phyloP scores from a whole-genome alignment of 257 asterid genomes.

The Asclepias syriaca region DNA sequence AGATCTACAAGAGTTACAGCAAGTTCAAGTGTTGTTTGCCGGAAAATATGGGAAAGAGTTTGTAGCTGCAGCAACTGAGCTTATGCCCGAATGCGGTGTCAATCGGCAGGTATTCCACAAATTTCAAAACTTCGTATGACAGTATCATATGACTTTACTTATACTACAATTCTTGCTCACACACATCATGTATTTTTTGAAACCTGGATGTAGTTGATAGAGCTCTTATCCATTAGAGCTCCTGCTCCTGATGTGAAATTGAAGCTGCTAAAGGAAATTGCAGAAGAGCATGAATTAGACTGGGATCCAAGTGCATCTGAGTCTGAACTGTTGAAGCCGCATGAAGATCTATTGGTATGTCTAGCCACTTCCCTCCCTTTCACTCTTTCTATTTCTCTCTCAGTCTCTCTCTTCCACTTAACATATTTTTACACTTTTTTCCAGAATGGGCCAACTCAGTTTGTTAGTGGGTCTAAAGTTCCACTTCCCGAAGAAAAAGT shows the following conservation, averaged over 20 bases:
- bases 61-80: conserved; percentile 81
- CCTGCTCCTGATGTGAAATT: conserved; percentile 85
- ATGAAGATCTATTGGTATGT: conserved; percentile 81
- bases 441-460: conserved; percentile 78
- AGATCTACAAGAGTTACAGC: conserved; percentile 80
- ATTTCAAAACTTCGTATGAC: conserved; percentile 2
- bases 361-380: not conserved
- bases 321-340: conserved; percentile 66
- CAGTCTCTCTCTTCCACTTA: conserved; percentile 1
- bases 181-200: not conserved
- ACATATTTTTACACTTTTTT: conserved; percentile 14
- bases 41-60: conserved; percentile 92
- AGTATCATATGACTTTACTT: not conserved
- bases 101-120: conserved; percentile 72
- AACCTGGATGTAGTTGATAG: conserved; percentile 53
- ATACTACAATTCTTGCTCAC: conserved; percentile 1
- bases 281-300: conserved; percentile 83
- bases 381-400: not conserved
- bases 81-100: conserved; percentile 95
- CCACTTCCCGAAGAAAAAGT: conserved; percentile 63
- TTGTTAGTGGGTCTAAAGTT: conserved; percentile 52
- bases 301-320: conserved; percentile 90
- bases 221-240: conserved; percentile 81
- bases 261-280: conserved; percentile 84
- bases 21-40: conserved; percentile 66